Percentiles rank a stretch among this genome's conserved stretches.
phyloP scores from a whole-genome alignment of 2,329 filamentous ascomycete genomes.

The Colletotrichum tropicale region DNA sequence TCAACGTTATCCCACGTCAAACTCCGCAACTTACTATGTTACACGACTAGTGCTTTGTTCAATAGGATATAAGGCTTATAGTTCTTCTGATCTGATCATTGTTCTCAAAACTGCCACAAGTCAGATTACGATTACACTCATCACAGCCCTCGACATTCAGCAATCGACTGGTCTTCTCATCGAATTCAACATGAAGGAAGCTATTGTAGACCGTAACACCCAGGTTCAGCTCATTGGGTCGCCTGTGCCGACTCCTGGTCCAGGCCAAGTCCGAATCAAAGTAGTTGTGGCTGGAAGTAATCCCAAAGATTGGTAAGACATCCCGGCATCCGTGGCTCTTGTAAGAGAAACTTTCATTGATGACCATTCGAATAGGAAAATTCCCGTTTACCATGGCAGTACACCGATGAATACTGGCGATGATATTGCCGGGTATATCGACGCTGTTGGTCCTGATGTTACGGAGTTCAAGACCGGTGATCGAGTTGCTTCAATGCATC shows the following conservation, averaged over 20 bases:
- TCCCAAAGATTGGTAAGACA: background rate
- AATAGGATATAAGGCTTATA: background rate
- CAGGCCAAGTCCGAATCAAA: background rate
- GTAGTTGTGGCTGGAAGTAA: background rate
- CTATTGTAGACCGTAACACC: background rate
- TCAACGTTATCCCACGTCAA: background rate
- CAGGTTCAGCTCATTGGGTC: background rate
- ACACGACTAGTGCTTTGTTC: background rate
- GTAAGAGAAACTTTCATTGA: accelerated
- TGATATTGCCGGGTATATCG: slow-evolving; percentile 25
- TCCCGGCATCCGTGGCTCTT: background rate
- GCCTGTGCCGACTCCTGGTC: background rate
- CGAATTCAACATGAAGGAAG: background rate
- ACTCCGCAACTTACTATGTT: background rate
- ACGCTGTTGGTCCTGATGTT: slow-evolving; percentile 19
- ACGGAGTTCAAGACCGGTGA: slow-evolving; percentile 36
- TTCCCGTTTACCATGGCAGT: background rate
- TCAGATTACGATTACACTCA: background rate
- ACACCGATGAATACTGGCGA: slow-evolving; percentile 19
- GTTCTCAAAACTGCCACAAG: background rate
- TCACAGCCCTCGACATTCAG: accelerated
- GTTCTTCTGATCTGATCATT: background rate
- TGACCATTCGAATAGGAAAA: background rate
- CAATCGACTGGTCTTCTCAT: background rate
- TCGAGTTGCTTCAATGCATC: slow-evolving; percentile 49